phyloP scores from a whole-genome alignment of 331 rosid species.

The Malus hybrid region DNA sequence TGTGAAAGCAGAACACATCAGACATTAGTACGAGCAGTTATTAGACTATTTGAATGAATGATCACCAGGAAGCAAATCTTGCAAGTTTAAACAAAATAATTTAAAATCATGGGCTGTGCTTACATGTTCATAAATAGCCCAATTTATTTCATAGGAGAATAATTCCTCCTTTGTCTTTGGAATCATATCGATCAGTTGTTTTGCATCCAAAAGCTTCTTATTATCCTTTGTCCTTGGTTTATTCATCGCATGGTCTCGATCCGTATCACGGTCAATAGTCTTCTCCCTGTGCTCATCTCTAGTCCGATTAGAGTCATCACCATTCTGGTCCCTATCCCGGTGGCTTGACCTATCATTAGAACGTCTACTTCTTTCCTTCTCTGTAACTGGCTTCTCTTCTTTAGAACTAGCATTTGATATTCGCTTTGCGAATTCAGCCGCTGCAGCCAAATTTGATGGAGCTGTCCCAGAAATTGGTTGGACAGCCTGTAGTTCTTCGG shows the following conservation, averaged over 20 bases:
- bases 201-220: conserved; percentile 79
- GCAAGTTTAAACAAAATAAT: conserved; percentile 6
- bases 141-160: conserved; percentile 84
- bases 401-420: conserved; percentile 63
- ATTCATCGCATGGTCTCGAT: conserved; percentile 56
- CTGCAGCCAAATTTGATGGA: conserved; percentile 87
- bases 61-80: neutral
- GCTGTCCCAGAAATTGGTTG: conserved; percentile 60
- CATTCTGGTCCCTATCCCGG: conserved; percentile 67
- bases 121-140: conserved; percentile 92
- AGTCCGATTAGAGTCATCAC: conserved; percentile 50
- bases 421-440: conserved; percentile 95
- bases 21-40: neutral
- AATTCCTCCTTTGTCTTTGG: conserved; percentile 96
- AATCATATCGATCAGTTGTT: conserved; percentile 95
- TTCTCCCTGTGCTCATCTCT: conserved; percentile 65
- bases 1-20: conserved; percentile 18
- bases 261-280: conserved; percentile 47
- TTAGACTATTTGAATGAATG: neutral
- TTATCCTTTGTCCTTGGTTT: conserved; percentile 62
- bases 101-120: neutral
- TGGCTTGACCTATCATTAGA: conserved; percentile 57
- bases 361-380: conserved; percentile 80
- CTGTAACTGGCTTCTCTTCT: conserved; percentile 73
- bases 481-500: conserved; percentile 92